These are phyloP conservation scores for Globisporangium cylindrosporum DNA, from an alignment of 352 stramenopile genomes.

Conservation along the genomic window DNA sequence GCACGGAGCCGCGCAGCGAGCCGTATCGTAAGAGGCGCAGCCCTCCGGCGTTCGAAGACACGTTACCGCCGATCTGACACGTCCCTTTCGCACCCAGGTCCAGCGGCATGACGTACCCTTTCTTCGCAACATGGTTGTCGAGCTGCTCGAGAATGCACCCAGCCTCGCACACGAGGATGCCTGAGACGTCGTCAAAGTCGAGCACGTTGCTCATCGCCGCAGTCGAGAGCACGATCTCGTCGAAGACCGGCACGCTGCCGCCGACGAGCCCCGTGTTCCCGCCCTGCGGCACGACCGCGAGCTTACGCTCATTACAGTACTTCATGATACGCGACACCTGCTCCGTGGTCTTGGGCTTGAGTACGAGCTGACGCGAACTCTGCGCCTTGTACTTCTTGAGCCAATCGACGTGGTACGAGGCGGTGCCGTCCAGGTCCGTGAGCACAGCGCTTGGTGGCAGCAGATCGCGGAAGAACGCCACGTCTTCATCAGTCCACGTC, in stretches of 20 bases:
- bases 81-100: constrained; percentile 96
- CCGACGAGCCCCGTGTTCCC: constrained; percentile 97
- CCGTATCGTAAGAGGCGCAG: constrained; percentile 93
- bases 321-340: constrained; percentile 87
- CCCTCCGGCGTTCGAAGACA: constrained; percentile 95
- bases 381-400: constrained; percentile 78
- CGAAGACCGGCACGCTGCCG: constrained; percentile 85
- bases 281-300: constrained; percentile 94
- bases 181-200: constrained; percentile 85
- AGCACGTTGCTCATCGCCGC: constrained; percentile 92
- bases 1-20: constrained; percentile 91
- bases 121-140: constrained; percentile 80
- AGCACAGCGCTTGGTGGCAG: constrained; percentile 58
- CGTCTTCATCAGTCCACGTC: constrained; percentile 56
- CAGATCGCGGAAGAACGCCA: constrained; percentile 61
- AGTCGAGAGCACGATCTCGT: constrained; percentile 94
- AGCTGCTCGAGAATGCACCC: constrained; percentile 95
- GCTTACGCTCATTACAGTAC: constrained; percentile 88
- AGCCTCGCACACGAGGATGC: constrained; percentile 83
- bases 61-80: constrained; percentile 96
- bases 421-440: constrained; percentile 62
- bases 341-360: constrained; percentile 83
- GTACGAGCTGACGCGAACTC: constrained; percentile 57
- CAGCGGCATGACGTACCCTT: constrained; percentile 91
- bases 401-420: constrained; percentile 76